A percentile compares a stretch with the other conserved stretches of the same genome.
phyloP scores from a whole-genome alignment of 495 filamentous ascomycete genomes.

The Hypoxylon lienhwacheense region DNA sequence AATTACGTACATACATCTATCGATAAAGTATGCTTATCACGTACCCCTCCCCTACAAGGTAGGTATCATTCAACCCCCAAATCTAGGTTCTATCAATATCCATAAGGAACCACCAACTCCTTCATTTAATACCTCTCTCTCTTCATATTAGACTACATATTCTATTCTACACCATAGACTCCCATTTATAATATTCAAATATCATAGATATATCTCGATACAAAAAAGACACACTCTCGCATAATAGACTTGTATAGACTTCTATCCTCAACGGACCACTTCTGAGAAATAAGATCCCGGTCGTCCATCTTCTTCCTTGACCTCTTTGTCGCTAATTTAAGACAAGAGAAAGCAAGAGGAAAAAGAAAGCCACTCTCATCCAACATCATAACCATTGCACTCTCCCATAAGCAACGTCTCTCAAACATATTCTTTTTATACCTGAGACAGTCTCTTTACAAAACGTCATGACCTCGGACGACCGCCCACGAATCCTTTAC shows the following conservation, averaged over 20 bases:
- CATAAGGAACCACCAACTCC: slow-evolving; percentile 4
- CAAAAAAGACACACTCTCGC: no score
- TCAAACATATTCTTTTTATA: slow-evolving; percentile 5
- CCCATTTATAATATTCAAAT: not conserved
- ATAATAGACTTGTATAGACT: no score
- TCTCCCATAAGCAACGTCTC: slow-evolving; percentile 2
- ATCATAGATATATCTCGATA: not conserved
- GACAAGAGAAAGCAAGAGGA: not conserved
- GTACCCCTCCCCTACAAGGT: not conserved
- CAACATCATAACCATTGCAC: not conserved
- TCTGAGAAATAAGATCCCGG: slow-evolving; percentile 10
- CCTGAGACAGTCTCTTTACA: not conserved
- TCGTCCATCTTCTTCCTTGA: not conserved
- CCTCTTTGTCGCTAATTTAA: not conserved
- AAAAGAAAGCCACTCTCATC: not conserved
- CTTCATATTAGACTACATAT: not conserved
- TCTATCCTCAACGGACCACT: no score
- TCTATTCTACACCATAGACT: not conserved
- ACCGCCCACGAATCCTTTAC: slow-evolving; percentile 68
- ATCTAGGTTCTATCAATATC: slow-evolving; percentile 7
- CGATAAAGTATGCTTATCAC: slow-evolving; percentile 5
- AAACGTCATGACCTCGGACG: slow-evolving; percentile 14
- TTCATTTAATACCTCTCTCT: not conserved
- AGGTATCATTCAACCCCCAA: not conserved
- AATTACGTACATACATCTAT: no score